Conservation (phyloP, 805 yeast genomes). For the Saitoella complicata region DNA sequence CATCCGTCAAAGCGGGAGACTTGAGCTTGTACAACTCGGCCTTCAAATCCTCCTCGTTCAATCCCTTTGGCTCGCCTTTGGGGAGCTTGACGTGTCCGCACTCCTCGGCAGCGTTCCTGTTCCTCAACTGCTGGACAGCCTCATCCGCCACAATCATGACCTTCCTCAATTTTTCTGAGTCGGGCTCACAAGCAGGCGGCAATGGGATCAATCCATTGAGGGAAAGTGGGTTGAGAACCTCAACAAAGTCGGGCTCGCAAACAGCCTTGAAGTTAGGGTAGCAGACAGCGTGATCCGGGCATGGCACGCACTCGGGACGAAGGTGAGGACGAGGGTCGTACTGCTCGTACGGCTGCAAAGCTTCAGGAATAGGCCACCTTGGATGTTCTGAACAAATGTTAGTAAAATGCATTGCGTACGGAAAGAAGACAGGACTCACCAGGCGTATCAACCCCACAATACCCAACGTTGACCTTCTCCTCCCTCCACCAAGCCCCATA, state of each 20-base stretch:
- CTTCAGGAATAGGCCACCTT: too few species aligned
- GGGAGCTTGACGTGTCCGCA: slow-evolving; percentile 24
- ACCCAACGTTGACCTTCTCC: too few species aligned
- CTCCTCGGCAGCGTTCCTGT: slow-evolving; percentile 46
- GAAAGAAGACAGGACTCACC: too few species aligned
- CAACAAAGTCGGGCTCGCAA: slow-evolving; percentile 53
- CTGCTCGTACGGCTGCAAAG: too few species aligned
- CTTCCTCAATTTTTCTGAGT: slow-evolving; percentile 50
- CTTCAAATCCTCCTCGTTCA: neutral
- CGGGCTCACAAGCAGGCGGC: slow-evolving; percentile 52
- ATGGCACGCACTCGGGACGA: slow-evolving; percentile 46
- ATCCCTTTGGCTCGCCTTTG: neutral
- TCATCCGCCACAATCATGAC: slow-evolving; percentile 48
- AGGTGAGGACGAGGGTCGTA: too few species aligned
- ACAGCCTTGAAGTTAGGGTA: slow-evolving; percentile 39
- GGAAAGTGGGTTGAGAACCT: slow-evolving; percentile 35
- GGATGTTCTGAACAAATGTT: too few species aligned
- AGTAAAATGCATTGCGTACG: too few species aligned
- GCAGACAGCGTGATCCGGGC: slow-evolving; percentile 73
- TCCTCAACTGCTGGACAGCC: slow-evolving; percentile 47
- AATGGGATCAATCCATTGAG: slow-evolving; percentile 42
- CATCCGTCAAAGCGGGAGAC: slow-evolving; percentile 22
- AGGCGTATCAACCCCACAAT: too few species aligned
- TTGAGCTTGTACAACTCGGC: slow-evolving; percentile 9
- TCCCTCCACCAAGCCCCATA: too few species aligned